Conservation (phyloP, 2,329 filamentous ascomycete genomes). For the Fusarium nodosum region DNA sequence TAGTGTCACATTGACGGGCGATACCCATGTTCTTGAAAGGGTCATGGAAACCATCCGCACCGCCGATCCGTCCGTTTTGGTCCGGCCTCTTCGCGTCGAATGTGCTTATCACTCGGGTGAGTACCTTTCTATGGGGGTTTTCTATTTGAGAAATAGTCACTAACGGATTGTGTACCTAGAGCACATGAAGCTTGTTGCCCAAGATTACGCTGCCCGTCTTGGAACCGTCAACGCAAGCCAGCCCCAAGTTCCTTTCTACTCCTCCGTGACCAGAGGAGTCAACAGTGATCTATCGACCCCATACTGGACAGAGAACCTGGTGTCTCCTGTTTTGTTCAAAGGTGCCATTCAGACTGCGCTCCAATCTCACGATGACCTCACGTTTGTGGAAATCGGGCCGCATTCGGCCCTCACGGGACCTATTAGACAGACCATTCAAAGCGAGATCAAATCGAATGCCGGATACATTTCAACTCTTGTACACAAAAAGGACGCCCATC, state of each 20-base stretch:
- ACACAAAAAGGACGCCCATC: slow-evolving; percentile 10
- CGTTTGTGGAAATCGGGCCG: slow-evolving; percentile 14
- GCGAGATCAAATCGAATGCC: slow-evolving; percentile 11
- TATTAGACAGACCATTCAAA: slow-evolving; percentile 18
- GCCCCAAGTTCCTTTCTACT: slow-evolving; percentile 15
- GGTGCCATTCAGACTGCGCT: slow-evolving; percentile 11
- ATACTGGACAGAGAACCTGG: slow-evolving; percentile 18
- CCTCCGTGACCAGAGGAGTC: slow-evolving; percentile 13
- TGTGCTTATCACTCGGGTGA: slow-evolving; percentile 18
- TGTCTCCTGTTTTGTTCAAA: slow-evolving; percentile 13
- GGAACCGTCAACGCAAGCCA: slow-evolving; percentile 16
- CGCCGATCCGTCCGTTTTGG: slow-evolving; percentile 11
- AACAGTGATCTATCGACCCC: slow-evolving; percentile 13
- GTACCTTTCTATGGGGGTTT: not conserved
- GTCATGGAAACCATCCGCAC: slow-evolving; percentile 13
- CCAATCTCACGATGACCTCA: slow-evolving; percentile 15
- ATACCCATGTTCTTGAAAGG: slow-evolving; percentile 8
- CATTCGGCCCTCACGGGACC: slow-evolving; percentile 16
- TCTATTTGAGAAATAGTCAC: not conserved
- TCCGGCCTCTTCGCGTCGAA: slow-evolving; percentile 20
- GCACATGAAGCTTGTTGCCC: slow-evolving; percentile 13
- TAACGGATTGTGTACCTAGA: slow-evolving; percentile 4
- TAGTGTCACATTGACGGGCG: slow-evolving; percentile 15
- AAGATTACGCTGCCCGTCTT: slow-evolving; percentile 15
- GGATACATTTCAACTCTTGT: slow-evolving; percentile 10